Percentiles rank a stretch among this genome's conserved stretches.
These are phyloP conservation scores for Aspergillus sp. DNA, from an alignment of 2,329 filamentous ascomycete genomes.

Conservation along the genomic window DNA sequence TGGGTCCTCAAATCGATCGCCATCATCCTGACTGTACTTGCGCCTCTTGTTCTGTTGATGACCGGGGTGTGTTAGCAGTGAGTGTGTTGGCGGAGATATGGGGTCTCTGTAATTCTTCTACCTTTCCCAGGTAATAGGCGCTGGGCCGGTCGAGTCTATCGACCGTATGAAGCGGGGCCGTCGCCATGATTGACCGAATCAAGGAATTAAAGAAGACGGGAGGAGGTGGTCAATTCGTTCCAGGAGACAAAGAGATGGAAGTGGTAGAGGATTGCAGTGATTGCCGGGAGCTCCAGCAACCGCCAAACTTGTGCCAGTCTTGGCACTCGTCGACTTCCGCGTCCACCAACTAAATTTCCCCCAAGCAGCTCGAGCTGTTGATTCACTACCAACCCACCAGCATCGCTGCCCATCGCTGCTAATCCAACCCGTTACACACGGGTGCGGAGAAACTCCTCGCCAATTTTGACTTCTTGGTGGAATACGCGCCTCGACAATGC, in stretches of 20 bases:
- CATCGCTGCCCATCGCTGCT: not conserved
- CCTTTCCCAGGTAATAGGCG: slow-evolving; percentile 84
- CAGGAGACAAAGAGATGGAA: not conserved
- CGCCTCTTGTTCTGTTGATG: slow-evolving; percentile 65
- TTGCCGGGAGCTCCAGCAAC: not conserved
- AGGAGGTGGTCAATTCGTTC: not conserved
- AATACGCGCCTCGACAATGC: slow-evolving; percentile 55
- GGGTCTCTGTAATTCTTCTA: slow-evolving; percentile 33
- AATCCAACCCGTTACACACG: not conserved
- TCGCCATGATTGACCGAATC: slow-evolving; percentile 24
- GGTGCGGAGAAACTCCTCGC: not conserved
- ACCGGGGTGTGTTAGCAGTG: not conserved
- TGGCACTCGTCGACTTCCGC: slow-evolving; percentile 14
- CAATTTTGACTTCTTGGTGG: not conserved
- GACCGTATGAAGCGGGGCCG: slow-evolving; percentile 58
- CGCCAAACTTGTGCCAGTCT: slow-evolving; percentile 15
- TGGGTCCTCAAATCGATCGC: slow-evolving; percentile 58
- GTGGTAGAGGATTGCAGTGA: slow-evolving; percentile 1
- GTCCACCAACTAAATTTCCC: slow-evolving; percentile 13
- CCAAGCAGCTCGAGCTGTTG: slow-evolving; percentile 4
- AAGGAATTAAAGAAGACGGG: too few relatives aligned
- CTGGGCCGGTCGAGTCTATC: slow-evolving; percentile 92
- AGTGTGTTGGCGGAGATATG: too few relatives aligned
- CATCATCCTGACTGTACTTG: slow-evolving; percentile 60
- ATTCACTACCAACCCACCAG: not conserved